Evolutionary conservation across 2,329 filamentous ascomycete species (phyloP), one percentile per base, ranked within the genome.

Genomic region (Aspergillus sp.): DNA sequence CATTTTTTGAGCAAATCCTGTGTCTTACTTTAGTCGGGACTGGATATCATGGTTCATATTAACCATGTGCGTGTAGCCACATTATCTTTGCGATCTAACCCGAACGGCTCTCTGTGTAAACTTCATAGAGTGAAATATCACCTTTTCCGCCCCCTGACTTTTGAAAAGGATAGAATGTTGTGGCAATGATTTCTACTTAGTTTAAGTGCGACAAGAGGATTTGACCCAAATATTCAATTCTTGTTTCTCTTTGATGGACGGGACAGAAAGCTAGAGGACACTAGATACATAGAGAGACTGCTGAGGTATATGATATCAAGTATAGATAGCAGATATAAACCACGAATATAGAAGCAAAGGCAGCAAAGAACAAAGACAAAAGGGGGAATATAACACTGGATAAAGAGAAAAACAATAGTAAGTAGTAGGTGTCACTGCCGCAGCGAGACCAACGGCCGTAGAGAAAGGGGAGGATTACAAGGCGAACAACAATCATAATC

Each of bases 331-430:
- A 43, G 44, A 35, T 8, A 21, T 9, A 48, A 19, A 35, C 9
- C 4, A 21, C 33, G 39, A 31, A n/a, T 31, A 6, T n/a, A 21
- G 15, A 44, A 33, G 40, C 15, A 44, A 19, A 23, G 11, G 31
- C 27, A 17, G 37, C 15, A 33, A 21, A 64, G 63, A 48, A 23
- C 46, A 58, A 63, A 55, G 58, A 33, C 52, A 53, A 49, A 63
- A 70, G 21, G 69, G 70, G 69, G 68, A 72, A 71, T 72, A 69
- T 62, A 70, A 66, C 66, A 66, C 40, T 25, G 14, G 14, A 55
- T 14, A 54, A 52, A 40, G 55, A 57, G 61, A 52, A 59, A 51
- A 58, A 23, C 54, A 47, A 62, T 64, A 40, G 49, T 31, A 44
- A 58, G 51, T 60, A 53, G 44, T 60, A 51, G 61, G 40, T 27